Conservation (phyloP, 305 asterid genomes). For the Andrographis paniculata region DNA sequence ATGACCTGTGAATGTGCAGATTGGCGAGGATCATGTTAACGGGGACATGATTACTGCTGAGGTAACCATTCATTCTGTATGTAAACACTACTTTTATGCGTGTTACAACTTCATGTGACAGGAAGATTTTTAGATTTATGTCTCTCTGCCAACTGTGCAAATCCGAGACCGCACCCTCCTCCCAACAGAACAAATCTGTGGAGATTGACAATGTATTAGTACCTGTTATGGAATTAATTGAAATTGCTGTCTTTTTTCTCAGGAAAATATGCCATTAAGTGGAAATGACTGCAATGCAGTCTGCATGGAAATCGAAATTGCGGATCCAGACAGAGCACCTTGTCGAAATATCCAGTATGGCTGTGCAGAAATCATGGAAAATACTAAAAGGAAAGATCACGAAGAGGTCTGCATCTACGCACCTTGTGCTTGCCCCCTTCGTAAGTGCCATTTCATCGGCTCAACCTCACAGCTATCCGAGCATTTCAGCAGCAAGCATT, state of each 20-base stretch:
- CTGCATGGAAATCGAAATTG: slow-evolving; percentile 45
- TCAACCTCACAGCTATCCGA: slow-evolving; percentile 51
- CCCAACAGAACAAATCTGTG: no score
- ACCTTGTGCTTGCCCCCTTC: slow-evolving; percentile 82
- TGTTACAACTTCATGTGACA: not conserved
- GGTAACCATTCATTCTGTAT: slow-evolving; percentile 25
- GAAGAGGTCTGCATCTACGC: slow-evolving; percentile 53
- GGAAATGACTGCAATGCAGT: slow-evolving; percentile 37
- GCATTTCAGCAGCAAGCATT: slow-evolving; percentile 74
- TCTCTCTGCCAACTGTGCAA: not conserved
- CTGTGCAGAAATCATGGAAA: slow-evolving; percentile 47
- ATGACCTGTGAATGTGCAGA: slow-evolving; percentile 27
- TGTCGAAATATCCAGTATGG: slow-evolving; percentile 74
- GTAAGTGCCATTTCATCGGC: slow-evolving; percentile 56
- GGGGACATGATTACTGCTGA: slow-evolving; percentile 44
- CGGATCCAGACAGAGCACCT: slow-evolving; percentile 52
- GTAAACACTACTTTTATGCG: not conserved
- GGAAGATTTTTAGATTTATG: no score
- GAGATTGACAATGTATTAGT: no score
- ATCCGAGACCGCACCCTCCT: no score
- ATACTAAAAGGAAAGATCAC: slow-evolving; percentile 48
- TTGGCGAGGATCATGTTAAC: slow-evolving; percentile 35
- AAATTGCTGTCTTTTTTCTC: no score
- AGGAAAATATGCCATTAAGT: slow-evolving; percentile 45
- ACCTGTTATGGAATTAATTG: no score